Conservation (phyloP, 148 eudicot genomes). For the Linanthus parryae region DNA sequence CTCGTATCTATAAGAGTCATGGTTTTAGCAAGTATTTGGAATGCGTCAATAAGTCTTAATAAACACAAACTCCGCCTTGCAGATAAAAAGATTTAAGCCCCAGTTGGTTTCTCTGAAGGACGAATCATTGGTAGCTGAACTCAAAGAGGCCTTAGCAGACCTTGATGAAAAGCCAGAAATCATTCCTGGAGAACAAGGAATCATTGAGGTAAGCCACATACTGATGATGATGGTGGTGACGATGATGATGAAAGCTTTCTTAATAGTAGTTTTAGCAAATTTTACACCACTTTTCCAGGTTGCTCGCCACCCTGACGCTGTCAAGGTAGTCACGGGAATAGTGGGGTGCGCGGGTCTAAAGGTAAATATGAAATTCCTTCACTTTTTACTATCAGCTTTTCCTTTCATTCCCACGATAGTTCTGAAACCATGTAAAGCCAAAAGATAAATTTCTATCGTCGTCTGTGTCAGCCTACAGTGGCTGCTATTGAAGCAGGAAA, state of each 20-base stretch:
- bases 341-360: slow-evolving; percentile 98
- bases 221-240: too few species aligned
- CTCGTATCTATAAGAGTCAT: too few species aligned
- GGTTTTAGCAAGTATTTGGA: too few species aligned
- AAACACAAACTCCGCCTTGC: slow-evolving; percentile 22
- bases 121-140: slow-evolving; percentile 75
- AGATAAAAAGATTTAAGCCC: slow-evolving; percentile 84
- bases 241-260: too few species aligned
- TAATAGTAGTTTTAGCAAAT: too few species aligned
- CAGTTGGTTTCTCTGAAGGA: slow-evolving; percentile 73
- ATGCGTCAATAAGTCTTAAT: too few species aligned
- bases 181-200: slow-evolving; percentile 93
- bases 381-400: too few species aligned
- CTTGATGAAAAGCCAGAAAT: slow-evolving; percentile 83
- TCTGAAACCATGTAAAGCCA: too few species aligned
- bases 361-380: slow-evolving; percentile 25
- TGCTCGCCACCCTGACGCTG: slow-evolving; percentile 97
- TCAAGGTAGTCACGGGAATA: slow-evolving; percentile 89
- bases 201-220: slow-evolving; percentile 59
- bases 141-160: slow-evolving; percentile 84
- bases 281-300: slow-evolving; percentile 67
- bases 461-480: slow-evolving; percentile 73
- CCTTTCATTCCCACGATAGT: too few species aligned
- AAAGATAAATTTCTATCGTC: slow-evolving; percentile 1
- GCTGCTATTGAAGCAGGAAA: slow-evolving; percentile 99